These are phyloP conservation scores for Speleostelium caveatum DNA, from an alignment of 78 protist genomes.

Conservation along the genomic window DNA sequence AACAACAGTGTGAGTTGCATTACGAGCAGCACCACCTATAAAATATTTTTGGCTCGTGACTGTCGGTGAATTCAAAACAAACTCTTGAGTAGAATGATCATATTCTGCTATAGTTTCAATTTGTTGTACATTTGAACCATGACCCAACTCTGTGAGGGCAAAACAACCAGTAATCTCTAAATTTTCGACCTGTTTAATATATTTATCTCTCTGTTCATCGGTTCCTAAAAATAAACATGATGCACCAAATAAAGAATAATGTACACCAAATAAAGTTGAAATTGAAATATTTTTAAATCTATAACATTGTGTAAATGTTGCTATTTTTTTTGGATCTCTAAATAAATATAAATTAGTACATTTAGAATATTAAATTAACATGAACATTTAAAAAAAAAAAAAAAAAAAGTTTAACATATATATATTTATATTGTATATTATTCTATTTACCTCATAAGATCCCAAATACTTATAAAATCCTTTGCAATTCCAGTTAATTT, in stretches of 20 bases:
- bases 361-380: neutral
- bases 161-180: slow-evolving; percentile 64
- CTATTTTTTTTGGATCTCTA: slow-evolving; percentile 53
- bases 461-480: neutral
- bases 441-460: neutral
- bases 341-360: no score
- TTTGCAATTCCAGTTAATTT: slow-evolving; percentile 6
- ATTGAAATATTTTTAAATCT: slow-evolving; percentile 22
- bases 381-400: neutral
- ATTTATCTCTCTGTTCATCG: slow-evolving; percentile 62
- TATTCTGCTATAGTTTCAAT: slow-evolving; percentile 86
- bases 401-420: neutral
- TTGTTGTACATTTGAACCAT: slow-evolving; percentile 84
- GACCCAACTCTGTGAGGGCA: slow-evolving; percentile 70
- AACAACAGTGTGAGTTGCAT: slow-evolving; percentile 30
- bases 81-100: slow-evolving; percentile 34
- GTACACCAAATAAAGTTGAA: slow-evolving; percentile 69
- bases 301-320: slow-evolving; percentile 62
- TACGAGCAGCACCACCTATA: slow-evolving; percentile 67
- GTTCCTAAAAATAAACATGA: slow-evolving; percentile 52
- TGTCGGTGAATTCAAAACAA: slow-evolving; percentile 76
- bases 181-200: slow-evolving; percentile 27
- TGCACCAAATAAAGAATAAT: slow-evolving; percentile 67
- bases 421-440: neutral
- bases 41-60: slow-evolving; percentile 69